These are phyloP conservation scores for Sphagnum contortum DNA, from an alignment of 225 moss, liverwort and hornwort genomes.

Conservation along the genomic window DNA sequence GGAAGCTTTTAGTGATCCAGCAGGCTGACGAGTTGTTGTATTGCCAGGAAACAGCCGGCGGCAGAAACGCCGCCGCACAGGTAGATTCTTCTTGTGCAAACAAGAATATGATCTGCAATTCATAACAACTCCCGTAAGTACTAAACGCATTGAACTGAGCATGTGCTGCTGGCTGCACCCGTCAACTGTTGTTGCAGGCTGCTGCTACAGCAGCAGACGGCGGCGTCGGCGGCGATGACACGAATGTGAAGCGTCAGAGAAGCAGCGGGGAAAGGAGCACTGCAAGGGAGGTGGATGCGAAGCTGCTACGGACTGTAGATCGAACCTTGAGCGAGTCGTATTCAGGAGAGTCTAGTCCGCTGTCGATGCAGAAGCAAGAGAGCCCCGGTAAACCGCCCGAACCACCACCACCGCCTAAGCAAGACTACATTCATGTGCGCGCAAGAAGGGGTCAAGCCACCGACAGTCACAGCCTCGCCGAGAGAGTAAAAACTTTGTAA, in stretches of 20 bases:
- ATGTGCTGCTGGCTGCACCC: neutral
- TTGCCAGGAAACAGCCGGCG: too few species aligned
- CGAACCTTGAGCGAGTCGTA: slow-evolving; percentile 6
- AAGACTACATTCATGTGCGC: slow-evolving; percentile 17
- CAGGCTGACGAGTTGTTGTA: neutral
- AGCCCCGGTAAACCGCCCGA: neutral
- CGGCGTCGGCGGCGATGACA: slow-evolving; percentile 2
- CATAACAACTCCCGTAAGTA: neutral
- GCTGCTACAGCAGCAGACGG: neutral
- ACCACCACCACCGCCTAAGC: slow-evolving; percentile 12
- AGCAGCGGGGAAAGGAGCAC: neutral
- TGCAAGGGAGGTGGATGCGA: neutral
- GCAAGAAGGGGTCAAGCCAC: slow-evolving; percentile 15
- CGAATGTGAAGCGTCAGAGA: slow-evolving; percentile 1
- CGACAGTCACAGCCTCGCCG: slow-evolving; percentile 20
- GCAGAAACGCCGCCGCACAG: neutral
- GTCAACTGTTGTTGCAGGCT: neutral
- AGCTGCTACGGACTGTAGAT: neutral
- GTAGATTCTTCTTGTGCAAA: neutral
- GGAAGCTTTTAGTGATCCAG: neutral
- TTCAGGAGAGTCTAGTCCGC: slow-evolving; percentile 9
- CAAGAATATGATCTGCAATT: neutral
- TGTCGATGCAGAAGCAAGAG: slow-evolving; percentile 2
- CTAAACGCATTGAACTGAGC: neutral
- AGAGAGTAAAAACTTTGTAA: slow-evolving; percentile 5